phyloP scores from a whole-genome alignment of 352 stramenopile genomes.

The Phytophthora pistaciae region DNA sequence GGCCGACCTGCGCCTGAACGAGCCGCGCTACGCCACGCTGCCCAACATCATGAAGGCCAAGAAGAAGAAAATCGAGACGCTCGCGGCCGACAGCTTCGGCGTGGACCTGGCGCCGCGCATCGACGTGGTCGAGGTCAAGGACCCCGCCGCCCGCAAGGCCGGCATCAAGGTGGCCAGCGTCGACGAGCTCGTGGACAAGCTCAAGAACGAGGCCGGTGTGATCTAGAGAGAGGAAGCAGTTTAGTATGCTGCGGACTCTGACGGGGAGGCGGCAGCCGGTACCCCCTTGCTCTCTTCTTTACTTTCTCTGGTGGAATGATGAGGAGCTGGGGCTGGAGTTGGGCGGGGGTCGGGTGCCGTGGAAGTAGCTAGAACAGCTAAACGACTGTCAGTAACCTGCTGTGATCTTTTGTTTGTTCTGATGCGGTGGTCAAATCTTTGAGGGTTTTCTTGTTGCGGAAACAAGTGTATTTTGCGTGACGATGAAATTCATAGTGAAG shows the following conservation, averaged over 20 bases:
- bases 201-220: slow-evolving; percentile 96
- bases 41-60: slow-evolving; percentile 99
- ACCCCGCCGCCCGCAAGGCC: slow-evolving; percentile 93
- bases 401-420: slow-evolving; percentile 11
- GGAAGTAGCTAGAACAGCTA: slow-evolving; percentile 17
- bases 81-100: slow-evolving; percentile 76
- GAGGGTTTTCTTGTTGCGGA: too few relatives aligned
- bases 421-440: background rate
- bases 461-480: too few relatives aligned
- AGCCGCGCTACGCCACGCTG: slow-evolving; percentile 98
- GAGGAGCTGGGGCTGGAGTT: background rate
- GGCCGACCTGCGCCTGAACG: slow-evolving; percentile 98
- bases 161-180: slow-evolving; percentile 96
- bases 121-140: slow-evolving; percentile 89
- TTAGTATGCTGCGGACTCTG: slow-evolving; percentile 4
- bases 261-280: background rate
- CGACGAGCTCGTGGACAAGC: slow-evolving; percentile 96
- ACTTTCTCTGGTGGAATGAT: background rate
- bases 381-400: slow-evolving; percentile 28
- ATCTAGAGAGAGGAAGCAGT: slow-evolving; percentile 63
- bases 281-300: too few relatives aligned
- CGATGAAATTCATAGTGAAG: too few relatives aligned
- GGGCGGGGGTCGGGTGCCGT: background rate
- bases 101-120: slow-evolving; percentile 81
- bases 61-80: slow-evolving; percentile 92